Base-by-base conservation (phyloP, 2,329 filamentous ascomycete genomes). In the Aspergillus udagawae region DNA sequence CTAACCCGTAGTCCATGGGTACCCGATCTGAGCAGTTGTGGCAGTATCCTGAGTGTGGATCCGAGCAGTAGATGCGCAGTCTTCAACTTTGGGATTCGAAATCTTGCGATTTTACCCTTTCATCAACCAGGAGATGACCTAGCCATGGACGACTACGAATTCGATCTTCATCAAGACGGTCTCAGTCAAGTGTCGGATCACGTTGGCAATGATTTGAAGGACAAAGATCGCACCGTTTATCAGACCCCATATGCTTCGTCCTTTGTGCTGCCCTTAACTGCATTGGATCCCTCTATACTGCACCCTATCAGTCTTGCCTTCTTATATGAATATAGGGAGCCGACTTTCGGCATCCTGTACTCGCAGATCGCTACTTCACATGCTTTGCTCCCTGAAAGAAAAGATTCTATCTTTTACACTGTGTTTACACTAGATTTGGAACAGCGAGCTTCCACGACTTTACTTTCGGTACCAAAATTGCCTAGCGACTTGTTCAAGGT, bases 391-490 rank as follows among this genome's bases (percentile, higher is more conserved):
- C 77, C 83, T 61, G 89, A 92, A 67, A 85, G 91, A 62, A 94
- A 88, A 69, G 94, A 99, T 71, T 85, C 90, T 65, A 80, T 96
- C 50, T 88, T 87, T 20, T 99, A 97, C 77, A 92, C 92, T 69
- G 93, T 99, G 60, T 96, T 97, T 70, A 97, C 94, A 0, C 80
- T 99, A 52, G 94, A 99, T 70, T 81, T 99, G 50, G 91, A 96
- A 67, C 92, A 97, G 72, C 89, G 88, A 65, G 92, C 92, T 2
- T 97, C 92, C 3, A 99, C 94, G 1, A 92, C 91, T 1, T 90
- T 99, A 62, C 82, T 97, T 7, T 94, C 92, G 0, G 91, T 97
- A 50, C 82, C 85, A 23, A 88, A 87, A 44, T 82, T 99, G 45
- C 95, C 94, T 1, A 92, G 91, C 69, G 93, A 97, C 72, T 81